Conservation (phyloP, 208 protist species). For the Kentomonas sorsogonicus region DNA sequence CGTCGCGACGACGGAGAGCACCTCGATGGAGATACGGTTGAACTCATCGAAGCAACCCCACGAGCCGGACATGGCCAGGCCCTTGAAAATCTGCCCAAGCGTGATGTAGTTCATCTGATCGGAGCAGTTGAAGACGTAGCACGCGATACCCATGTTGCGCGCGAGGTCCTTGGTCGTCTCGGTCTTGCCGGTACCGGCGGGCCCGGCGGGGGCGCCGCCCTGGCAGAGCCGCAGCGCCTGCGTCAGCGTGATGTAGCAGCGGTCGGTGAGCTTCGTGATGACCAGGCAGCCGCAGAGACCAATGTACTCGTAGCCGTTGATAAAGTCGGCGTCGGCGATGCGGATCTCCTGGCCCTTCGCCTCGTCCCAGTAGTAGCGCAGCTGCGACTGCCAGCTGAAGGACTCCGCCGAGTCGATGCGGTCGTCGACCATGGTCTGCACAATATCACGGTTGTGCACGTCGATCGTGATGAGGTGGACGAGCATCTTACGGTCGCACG, state of each 20-base stretch:
- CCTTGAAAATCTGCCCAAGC: constrained; percentile 97
- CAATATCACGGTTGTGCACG: constrained; percentile 95
- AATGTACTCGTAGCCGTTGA: constrained; percentile 98
- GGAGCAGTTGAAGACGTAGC: constrained; percentile 96
- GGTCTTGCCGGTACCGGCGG: constrained; percentile 93
- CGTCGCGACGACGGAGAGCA: constrained; percentile 97
- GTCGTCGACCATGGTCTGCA: constrained; percentile 91
- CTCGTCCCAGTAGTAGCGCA: constrained; percentile 96
- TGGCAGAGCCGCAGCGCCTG: constrained; percentile 90
- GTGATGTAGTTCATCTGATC: constrained; percentile 99
- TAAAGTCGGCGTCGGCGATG: constrained; percentile 96
- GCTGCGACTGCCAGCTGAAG: constrained; percentile 98
- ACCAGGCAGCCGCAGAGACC: constrained; percentile 97
- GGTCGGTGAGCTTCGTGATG: constrained; percentile 98
- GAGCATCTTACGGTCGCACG: constrained; percentile 95
- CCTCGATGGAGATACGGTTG: constrained; percentile 95
- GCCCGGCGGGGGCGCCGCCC: constrained; percentile 90
- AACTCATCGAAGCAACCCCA: constrained; percentile 98
- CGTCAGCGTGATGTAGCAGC: constrained; percentile 98
- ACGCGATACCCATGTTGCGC: constrained; percentile 91
- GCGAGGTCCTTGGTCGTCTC: constrained; percentile 95
- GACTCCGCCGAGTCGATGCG: constrained; percentile 90
- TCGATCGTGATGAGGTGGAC: constrained; percentile 98
- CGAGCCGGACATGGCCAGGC: constrained; percentile 93
- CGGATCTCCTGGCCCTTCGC: constrained; percentile 92